Base-by-base conservation (phyloP, 129 eudicot genomes). In the Scalesia atractyloides region DNA sequence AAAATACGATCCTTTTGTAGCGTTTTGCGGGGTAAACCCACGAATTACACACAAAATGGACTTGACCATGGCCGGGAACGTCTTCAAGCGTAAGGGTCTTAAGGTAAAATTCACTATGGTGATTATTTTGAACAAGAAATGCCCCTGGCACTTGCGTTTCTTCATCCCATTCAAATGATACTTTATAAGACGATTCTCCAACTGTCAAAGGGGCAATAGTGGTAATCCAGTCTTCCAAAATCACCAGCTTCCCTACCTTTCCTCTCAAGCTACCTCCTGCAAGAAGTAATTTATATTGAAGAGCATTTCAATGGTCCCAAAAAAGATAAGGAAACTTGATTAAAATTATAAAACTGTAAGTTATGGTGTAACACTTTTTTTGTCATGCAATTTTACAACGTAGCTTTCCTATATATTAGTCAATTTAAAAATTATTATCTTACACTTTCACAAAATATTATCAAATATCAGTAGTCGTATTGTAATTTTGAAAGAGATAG, bases 21-120 rank as follows among this genome's bases (percentile, higher is more conserved):
- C 39, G 59, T 50, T 74, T 67, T 59, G 86, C 57, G 2, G 89
- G 89, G 39, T 84, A 84, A 44, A 84, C 86, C 89, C 86, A 84
- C 5, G 89, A 84, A 53, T 84, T 78, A 64, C 89, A 84, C 41
- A 81, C 76, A 66, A 84, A 84, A 74, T 81, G 86, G 19, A 84
- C 39, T 10, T 72, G 81, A 6, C 86, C 89, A 74, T 84, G 86
- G 24, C 81, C 82, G 44, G 89, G 86, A 69, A 84, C 76, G 58
- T 81, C 81, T 69, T 79, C 81, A 17, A 84, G 86, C 5, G 86
- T 84, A 30, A 84, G 81, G 11, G 86, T 77, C 75, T 77, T 84
- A 12, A 84, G 84, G 73, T 81, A 84, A 47, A 84, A 84, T 51
- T 84, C 81, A 70, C 41, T 70, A 33, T 78, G 84, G 57, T 81